Evolutionary conservation across 1,139 yeast genomes (phyloP).

Genomic region (Taphrina sp.): DNA sequence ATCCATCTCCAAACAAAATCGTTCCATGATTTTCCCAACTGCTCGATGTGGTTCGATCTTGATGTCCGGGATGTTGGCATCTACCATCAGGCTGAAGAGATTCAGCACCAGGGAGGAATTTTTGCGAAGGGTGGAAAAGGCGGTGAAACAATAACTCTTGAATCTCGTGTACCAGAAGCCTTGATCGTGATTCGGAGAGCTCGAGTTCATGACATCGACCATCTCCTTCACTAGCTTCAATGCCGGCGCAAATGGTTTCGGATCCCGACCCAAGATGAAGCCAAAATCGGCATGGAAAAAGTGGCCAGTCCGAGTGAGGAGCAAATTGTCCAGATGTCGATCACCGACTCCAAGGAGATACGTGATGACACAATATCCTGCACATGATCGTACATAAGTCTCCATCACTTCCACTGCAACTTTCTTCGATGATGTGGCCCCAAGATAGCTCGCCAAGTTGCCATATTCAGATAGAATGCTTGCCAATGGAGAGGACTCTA

Average conservation of each 20-base stretch:
- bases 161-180: conserved; percentile 83
- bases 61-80: conserved; percentile 88
- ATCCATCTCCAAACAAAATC: conserved; percentile 85
- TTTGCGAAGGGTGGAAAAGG: conserved; percentile 84
- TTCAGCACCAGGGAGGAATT: conserved; percentile 86
- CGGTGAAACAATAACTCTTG: conserved; percentile 89
- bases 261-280: conserved; percentile 91
- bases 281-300: conserved; percentile 84
- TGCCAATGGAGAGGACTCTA: conserved; percentile 89
- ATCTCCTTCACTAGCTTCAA: conserved; percentile 97
- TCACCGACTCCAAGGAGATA: conserved; percentile 95
- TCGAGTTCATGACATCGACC: conserved; percentile 96
- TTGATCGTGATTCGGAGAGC: conserved; percentile 46
- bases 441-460: conserved; percentile 62
- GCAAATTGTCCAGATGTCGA: conserved; percentile 85
- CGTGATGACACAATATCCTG: conserved; percentile 96
- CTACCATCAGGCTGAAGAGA: conserved; percentile 88
- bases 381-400: conserved; percentile 89
- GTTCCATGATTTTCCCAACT: conserved; percentile 85
- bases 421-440: conserved; percentile 44
- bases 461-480: conserved; percentile 67
- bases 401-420: conserved; percentile 81
- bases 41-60: conserved; percentile 72
- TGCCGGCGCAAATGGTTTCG: conserved; percentile 96
- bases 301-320: conserved; percentile 62